Conservation (phyloP, 805 yeast genomes). For the Cyberlindnera saturnus region DNA sequence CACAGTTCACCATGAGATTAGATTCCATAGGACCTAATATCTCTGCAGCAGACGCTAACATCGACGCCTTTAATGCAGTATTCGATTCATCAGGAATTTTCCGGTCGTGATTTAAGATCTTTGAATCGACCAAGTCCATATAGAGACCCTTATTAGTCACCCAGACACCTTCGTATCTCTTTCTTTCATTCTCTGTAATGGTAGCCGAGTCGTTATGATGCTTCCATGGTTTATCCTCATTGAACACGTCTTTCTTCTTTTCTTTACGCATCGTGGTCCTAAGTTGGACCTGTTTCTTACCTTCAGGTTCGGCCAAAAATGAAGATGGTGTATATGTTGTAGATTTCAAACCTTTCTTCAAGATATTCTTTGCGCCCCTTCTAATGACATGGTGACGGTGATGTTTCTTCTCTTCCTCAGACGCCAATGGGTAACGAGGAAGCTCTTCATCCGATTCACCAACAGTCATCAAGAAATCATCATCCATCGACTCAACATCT, state of each 20-base stretch:
- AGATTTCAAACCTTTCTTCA: slow-evolving; percentile 18
- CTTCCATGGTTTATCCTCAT: slow-evolving; percentile 93
- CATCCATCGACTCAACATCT: slow-evolving; percentile 3
- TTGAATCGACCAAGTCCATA: slow-evolving; percentile 28
- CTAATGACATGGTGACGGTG: slow-evolving; percentile 10
- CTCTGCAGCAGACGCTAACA: slow-evolving; percentile 21
- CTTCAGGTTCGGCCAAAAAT: background rate
- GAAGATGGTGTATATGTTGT: slow-evolving; percentile 3
- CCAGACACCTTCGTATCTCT: slow-evolving; percentile 92
- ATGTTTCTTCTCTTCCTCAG: slow-evolving; percentile 5
- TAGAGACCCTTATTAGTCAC: slow-evolving; percentile 76
- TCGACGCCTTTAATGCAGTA: slow-evolving; percentile 22
- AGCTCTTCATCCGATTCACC: slow-evolving; percentile 9
- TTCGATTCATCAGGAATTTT: slow-evolving; percentile 20
- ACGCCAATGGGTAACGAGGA: slow-evolving; percentile 19
- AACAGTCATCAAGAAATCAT: background rate
- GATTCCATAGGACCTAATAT: slow-evolving; percentile 10
- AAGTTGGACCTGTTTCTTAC: slow-evolving; percentile 17
- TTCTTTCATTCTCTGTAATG: slow-evolving; percentile 62
- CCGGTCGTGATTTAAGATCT: slow-evolving; percentile 8
- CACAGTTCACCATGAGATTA: slow-evolving; percentile 32
- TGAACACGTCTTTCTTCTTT: slow-evolving; percentile 39
- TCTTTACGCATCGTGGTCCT: slow-evolving; percentile 24
- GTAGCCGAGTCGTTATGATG: slow-evolving; percentile 57
- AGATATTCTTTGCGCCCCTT: slow-evolving; percentile 19